Percentiles rank a stretch among this genome's conserved stretches.
These are phyloP conservation scores for Daldinia childiae DNA, from an alignment of 495 filamentous ascomycete species.

Conservation along the genomic window DNA sequence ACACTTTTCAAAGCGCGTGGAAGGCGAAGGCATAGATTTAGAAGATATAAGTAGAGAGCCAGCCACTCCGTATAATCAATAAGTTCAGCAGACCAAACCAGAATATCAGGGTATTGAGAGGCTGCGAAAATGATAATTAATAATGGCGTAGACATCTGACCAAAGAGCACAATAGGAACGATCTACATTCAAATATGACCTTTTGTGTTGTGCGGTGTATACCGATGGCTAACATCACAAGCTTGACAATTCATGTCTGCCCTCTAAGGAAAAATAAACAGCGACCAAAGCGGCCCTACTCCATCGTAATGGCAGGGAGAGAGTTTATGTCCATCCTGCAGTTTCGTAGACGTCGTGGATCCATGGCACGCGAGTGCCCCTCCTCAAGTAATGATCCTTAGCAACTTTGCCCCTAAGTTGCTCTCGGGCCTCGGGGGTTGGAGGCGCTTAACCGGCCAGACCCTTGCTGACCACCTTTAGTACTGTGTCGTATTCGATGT, in stretches of 20 bases:
- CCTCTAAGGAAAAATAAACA: slow-evolving; percentile 37
- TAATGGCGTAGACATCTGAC: slow-evolving; percentile 30
- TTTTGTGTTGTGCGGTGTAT: slow-evolving; percentile 44
- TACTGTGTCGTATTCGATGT: slow-evolving; percentile 85
- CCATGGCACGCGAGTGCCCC: slow-evolving; percentile 38
- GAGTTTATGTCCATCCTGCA: slow-evolving; percentile 36
- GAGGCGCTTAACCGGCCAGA: slow-evolving; percentile 50
- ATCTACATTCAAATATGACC: slow-evolving; percentile 43
- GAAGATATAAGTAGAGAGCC: neutral
- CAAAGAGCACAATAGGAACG: slow-evolving; percentile 31
- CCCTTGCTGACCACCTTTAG: slow-evolving; percentile 84
- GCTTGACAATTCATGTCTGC: slow-evolving; percentile 43
- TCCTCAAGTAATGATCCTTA: slow-evolving; percentile 28
- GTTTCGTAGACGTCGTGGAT: slow-evolving; percentile 43
- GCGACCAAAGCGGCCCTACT: slow-evolving; percentile 41
- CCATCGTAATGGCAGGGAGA: slow-evolving; percentile 27
- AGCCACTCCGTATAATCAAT: neutral
- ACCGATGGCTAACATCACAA: slow-evolving; percentile 46
- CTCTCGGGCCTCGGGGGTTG: slow-evolving; percentile 11
- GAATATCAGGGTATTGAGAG: neutral
- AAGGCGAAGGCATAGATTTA: slow-evolving; percentile 48
- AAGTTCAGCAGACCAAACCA: slow-evolving; percentile 5
- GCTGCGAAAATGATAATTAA: slow-evolving; percentile 20
- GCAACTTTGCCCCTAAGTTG: slow-evolving; percentile 25
- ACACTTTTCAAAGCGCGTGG: slow-evolving; percentile 78